Evolutionary conservation across 305 asterid genomes (phyloP).

Genomic region (Ilex paraguariensis): DNA sequence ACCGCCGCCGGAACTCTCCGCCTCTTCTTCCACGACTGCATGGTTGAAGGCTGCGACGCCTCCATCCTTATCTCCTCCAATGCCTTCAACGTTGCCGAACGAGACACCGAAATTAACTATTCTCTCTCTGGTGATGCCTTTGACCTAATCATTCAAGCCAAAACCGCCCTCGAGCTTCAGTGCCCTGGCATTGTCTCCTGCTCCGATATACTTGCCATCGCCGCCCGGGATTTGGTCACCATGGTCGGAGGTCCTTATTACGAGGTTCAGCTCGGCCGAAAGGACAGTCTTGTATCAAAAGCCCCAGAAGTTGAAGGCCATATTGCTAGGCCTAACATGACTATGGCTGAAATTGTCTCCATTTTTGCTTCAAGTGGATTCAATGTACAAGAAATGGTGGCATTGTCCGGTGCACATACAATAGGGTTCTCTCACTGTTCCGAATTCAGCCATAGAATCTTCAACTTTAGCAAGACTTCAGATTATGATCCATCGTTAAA

Average conservation of each 20-base stretch:
- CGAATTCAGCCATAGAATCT: constrained; percentile 55
- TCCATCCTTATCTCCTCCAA: constrained; percentile 68
- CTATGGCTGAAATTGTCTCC: constrained; percentile 40
- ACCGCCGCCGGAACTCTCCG: constrained; percentile 88
- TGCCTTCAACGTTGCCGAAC: constrained; percentile 40
- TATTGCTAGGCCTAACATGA: constrained; percentile 62
- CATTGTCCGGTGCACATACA: constrained; percentile 77
- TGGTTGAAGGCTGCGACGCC: constrained; percentile 84
- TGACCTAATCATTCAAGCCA: constrained; percentile 56
- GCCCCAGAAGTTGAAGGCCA: constrained; percentile 65
- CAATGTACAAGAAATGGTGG: constrained; percentile 60
- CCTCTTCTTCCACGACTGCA: constrained; percentile 86
- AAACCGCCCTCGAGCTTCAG: constrained; percentile 62
- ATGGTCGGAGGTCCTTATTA: constrained; percentile 84
- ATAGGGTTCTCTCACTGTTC: constrained; percentile 80
- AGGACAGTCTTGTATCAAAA: constrained; percentile 42
- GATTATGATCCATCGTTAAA: constrained; percentile 56
- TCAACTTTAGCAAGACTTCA: constrained; percentile 29
- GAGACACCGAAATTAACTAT: constrained; percentile 56
- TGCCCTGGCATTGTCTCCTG: constrained; percentile 85
- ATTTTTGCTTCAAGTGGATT: constrained; percentile 42
- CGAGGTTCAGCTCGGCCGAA: constrained; percentile 55
- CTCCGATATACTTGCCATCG: constrained; percentile 71
- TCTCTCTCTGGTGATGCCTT: constrained; percentile 88
- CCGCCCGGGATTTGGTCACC: constrained; percentile 61